A percentile compares a stretch with the other conserved stretches of the same genome.
Evolutionary conservation across 176 grass and related monocot species (phyloP).

Genomic region (Areca catechu): DNA sequence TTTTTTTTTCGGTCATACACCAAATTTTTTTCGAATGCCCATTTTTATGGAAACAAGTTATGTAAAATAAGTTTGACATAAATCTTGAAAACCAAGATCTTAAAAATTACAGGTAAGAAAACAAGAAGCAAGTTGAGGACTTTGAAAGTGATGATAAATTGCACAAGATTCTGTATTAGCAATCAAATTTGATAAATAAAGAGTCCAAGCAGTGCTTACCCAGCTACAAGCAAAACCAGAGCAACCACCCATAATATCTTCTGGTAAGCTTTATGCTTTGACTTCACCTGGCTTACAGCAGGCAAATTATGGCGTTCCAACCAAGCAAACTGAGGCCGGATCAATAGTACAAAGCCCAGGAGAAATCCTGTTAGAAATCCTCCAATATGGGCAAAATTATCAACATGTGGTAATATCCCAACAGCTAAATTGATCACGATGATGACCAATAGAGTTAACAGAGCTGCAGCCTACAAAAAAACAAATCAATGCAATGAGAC

Average conservation of each 20-base stretch:
- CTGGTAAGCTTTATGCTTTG: slow-evolving; percentile 58
- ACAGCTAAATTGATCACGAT: slow-evolving; percentile 60
- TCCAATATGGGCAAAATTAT: slow-evolving; percentile 90
- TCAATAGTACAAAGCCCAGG: slow-evolving; percentile 55
- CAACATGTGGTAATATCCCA: slow-evolving; percentile 64
- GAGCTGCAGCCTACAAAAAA: slow-evolving; percentile 31
- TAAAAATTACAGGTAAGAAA: no score
- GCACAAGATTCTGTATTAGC: no score
- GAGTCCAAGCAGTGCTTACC: slow-evolving; percentile 28
- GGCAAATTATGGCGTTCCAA: slow-evolving; percentile 23
- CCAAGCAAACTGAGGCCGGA: slow-evolving; percentile 70
- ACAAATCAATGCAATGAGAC: not conserved
- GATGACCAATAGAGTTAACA: slow-evolving; percentile 65
- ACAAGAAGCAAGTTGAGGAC: no score
- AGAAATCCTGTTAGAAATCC: slow-evolving; percentile 62
- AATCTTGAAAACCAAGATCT: no score
- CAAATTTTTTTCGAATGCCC: no score
- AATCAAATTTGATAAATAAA: no score
- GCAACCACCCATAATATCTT: slow-evolving; percentile 39
- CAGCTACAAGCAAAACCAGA: slow-evolving; percentile 31
- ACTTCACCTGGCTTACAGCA: slow-evolving; percentile 14
- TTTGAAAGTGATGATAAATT: no score
- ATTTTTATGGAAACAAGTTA: no score
- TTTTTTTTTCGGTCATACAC: no score
- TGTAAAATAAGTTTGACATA: no score